Percentiles rank a stretch among this genome's conserved stretches.
phyloP scores from a whole-genome alignment of 1,284 basidiomycete genomes.

The Ustilago tritici region DNA sequence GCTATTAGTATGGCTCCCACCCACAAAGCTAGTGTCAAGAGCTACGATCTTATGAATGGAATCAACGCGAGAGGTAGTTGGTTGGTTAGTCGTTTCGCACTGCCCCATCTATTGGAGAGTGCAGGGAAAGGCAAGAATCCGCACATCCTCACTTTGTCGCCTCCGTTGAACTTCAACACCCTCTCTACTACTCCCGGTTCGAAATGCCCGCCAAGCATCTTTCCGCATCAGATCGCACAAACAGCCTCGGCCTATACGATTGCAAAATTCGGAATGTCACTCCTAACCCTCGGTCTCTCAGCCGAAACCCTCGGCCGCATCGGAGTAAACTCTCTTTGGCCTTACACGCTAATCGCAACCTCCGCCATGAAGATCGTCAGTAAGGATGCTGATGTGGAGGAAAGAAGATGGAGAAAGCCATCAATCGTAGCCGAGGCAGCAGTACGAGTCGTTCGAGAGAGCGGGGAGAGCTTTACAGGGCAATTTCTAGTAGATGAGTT shows the following conservation, averaged over 20 bases:
- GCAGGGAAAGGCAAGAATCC: constrained; percentile 53
- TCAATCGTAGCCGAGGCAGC: constrained; percentile 65
- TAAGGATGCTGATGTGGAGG: constrained; percentile 49
- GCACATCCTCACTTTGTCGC: constrained; percentile 66
- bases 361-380: constrained; percentile 62
- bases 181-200: constrained; percentile 49
- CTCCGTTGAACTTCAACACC: constrained; percentile 57
- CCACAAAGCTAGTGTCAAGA: constrained; percentile 51
- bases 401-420: constrained; percentile 55
- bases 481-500: constrained; percentile 67
- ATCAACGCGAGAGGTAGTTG: constrained; percentile 67
- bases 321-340: constrained; percentile 62
- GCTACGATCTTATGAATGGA: constrained; percentile 48
- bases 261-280: constrained; percentile 67
- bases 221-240: constrained; percentile 41
- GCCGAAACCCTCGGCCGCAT: constrained; percentile 61
- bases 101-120: constrained; percentile 62
- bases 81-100: constrained; percentile 61
- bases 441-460: constrained; percentile 58
- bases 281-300: constrained; percentile 60
- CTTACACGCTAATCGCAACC: constrained; percentile 62
- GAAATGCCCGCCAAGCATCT: constrained; percentile 24
- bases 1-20: constrained; percentile 66
- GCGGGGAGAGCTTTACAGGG: constrained; percentile 31
- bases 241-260: constrained; percentile 61